These are phyloP conservation scores for Cutaneotrichosporon sp. DNA, from an alignment of 1,284 basidiomycete species.

Conservation along the genomic window DNA sequence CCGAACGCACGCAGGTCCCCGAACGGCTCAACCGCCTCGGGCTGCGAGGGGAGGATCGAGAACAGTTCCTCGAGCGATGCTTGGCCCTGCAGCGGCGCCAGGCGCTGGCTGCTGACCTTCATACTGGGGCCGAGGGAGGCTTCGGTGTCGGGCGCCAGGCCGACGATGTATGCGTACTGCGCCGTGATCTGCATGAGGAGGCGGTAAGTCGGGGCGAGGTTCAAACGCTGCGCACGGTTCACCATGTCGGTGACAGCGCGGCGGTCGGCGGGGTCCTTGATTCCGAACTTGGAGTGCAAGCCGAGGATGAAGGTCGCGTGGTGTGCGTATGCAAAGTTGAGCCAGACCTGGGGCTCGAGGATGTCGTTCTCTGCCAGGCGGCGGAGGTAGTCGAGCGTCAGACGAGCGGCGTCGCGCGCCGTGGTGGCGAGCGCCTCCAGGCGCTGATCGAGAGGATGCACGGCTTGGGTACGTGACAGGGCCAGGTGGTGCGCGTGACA, in stretches of 20 bases:
- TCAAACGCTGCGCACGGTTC: conserved; percentile 10
- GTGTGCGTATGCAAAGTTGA: conserved; percentile 27
- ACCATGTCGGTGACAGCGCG: conserved; percentile 8
- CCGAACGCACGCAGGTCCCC: conserved; percentile 25
- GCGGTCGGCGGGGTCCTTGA: not conserved
- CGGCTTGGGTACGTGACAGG: conserved; percentile 9
- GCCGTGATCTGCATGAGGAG: conserved; percentile 30
- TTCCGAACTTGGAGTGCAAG: conserved; percentile 12
- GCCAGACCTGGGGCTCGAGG: conserved; percentile 20
- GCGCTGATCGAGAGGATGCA: not conserved
- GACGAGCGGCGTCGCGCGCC: conserved; percentile 18
- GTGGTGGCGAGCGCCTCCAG: conserved; percentile 9
- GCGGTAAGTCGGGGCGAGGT: conserved; percentile 26
- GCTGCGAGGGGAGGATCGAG: conserved; percentile 13
- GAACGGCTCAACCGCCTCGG: conserved; percentile 12
- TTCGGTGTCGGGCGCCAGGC: conserved; percentile 16
- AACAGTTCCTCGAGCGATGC: conserved; percentile 17
- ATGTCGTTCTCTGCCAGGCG: conserved; percentile 7
- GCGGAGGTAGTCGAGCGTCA: conserved; percentile 15
- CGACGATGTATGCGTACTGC: conserved; percentile 24
- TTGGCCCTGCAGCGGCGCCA: not conserved
- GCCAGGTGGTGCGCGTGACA: conserved; percentile 13
- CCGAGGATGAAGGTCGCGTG: conserved; percentile 29
- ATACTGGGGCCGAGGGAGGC: not conserved
- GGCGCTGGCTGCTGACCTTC: not conserved